phyloP scores from a whole-genome alignment of 2,329 filamentous ascomycete species.

The Botrytis squamosa region DNA sequence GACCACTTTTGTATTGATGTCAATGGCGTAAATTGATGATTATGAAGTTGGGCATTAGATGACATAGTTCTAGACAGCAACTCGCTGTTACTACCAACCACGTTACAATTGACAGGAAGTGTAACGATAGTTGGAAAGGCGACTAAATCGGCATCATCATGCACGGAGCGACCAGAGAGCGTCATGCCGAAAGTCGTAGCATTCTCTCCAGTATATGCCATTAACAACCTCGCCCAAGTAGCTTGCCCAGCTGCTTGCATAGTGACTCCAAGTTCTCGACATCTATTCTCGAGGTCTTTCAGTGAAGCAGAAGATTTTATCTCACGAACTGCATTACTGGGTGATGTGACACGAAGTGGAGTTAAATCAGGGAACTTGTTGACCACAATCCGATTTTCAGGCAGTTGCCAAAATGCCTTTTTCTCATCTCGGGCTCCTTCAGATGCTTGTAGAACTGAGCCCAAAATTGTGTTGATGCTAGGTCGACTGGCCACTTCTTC shows the following conservation, averaged over 20 bases:
- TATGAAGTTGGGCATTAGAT: conserved; percentile 62
- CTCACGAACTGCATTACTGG: conserved; percentile 40
- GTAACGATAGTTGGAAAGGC: conserved; percentile 82
- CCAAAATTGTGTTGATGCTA: conserved; percentile 46
- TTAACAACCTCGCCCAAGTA: conserved; percentile 73
- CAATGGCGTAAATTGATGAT: conserved; percentile 70
- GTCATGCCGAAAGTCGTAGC: conserved; percentile 77
- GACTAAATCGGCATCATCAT: conserved; percentile 55
- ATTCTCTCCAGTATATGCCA: conserved; percentile 73
- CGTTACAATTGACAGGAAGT: conserved; percentile 65
- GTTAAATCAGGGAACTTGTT: conserved; percentile 77
- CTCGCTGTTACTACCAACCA: conserved; percentile 52
- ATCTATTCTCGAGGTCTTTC: conserved; percentile 53
- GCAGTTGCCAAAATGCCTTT: conserved; percentile 61
- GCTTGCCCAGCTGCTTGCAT: conserved; percentile 74
- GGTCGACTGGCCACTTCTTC: conserved; percentile 29
- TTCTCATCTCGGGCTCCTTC: conserved; percentile 38
- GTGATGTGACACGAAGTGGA: conserved; percentile 50
- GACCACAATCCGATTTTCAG: conserved; percentile 53
- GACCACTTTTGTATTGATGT: conserved; percentile 71
- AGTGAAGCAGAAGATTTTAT: conserved; percentile 44
- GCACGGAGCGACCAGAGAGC: conserved; percentile 67
- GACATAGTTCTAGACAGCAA: conserved; percentile 63
- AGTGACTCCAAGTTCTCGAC: conserved; percentile 61
- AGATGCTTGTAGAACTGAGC: conserved; percentile 45